Base-by-base conservation (phyloP, 2,329 filamentous ascomycete species). In the Metarhizium sp. region DNA sequence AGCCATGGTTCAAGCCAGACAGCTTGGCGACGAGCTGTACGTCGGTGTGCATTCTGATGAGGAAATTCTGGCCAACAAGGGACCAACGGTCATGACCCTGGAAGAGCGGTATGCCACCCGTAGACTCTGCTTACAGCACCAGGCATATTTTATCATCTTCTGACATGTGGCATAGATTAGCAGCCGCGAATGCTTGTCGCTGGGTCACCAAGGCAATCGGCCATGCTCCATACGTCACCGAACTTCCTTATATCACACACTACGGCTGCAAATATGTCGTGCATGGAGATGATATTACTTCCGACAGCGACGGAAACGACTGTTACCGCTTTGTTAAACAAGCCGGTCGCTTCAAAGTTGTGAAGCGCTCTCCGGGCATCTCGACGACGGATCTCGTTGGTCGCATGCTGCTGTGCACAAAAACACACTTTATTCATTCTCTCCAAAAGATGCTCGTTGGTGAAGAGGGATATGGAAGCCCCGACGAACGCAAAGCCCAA, bases 321-420 rank as follows among this genome's bases (percentile, higher is more conserved):
- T 97, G 92, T 75, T 99, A 99, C 75, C 88, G 94, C 58, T 97
- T 92, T 67, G 94, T 99, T 66, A 99, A 99, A 74, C 86, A 88
- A 45, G 94, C 92, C 1, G 87, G 87, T 13, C 83, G 94, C 47
- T 99, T 99, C 81, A 92, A 95, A 73, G 90, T 99, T 18, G 94
- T 99, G 49, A 96, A 95, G 75, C 83, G 94, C 60, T 97, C 94
- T 2, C 94, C 94, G 0, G 92, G 90, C 57, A 99, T 99, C 66
- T 96, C 90, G 10, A 99, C 94, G 2, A 99, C 94, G 3, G 94
- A 99, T 68, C 81, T 99, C n/a, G 94, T 99, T 30, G 94, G 94
- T 20, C 86, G 94, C 64, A 99, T 99, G 94, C 78, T 99, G 65
- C 78, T 97, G 16, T 96, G 92, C 76, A 97, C 92, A n/a, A 87